Conservation (phyloP, 768 basidiomycete species). For the Macrolepiota dolichaula region DNA sequence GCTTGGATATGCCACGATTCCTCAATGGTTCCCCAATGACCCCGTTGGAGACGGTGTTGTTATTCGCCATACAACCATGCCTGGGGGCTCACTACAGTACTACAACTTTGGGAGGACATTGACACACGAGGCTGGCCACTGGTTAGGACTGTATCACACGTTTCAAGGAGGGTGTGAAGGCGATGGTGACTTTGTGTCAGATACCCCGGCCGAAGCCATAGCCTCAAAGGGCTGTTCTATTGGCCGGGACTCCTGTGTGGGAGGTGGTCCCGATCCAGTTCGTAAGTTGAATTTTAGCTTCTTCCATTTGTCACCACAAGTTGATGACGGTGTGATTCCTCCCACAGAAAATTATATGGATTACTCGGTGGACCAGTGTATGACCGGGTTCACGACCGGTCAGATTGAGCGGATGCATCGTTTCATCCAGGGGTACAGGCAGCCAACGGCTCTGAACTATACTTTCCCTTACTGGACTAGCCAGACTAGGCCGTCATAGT, state of each 20-base stretch:
- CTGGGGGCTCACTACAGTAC: slow-evolving; percentile 34
- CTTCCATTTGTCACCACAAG: not conserved
- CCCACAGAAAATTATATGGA: slow-evolving; percentile 43
- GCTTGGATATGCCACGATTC: slow-evolving; percentile 49
- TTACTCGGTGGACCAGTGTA: slow-evolving; percentile 43
- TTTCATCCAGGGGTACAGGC: slow-evolving; percentile 13
- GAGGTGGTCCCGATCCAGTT: slow-evolving; percentile 34
- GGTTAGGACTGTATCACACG: slow-evolving; percentile 47
- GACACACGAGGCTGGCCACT: slow-evolving; percentile 50
- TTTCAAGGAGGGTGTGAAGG: slow-evolving; percentile 35
- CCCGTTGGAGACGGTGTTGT: slow-evolving; percentile 46
- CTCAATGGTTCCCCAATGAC: slow-evolving; percentile 30
- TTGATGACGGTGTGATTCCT: not conserved
- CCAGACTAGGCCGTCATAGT: not conserved
- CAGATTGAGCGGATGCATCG: slow-evolving; percentile 35
- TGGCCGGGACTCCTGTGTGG: slow-evolving; percentile 28
- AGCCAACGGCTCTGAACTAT: not conserved
- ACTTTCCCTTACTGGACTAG: slow-evolving; percentile 1
- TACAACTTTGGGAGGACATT: slow-evolving; percentile 44
- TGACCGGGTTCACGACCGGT: slow-evolving; percentile 41
- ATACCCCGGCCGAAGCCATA: slow-evolving; percentile 37
- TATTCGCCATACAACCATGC: slow-evolving; percentile 31
- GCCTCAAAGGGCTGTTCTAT: slow-evolving; percentile 35
- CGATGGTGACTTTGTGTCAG: slow-evolving; percentile 37
- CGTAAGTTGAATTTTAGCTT: slow-evolving; percentile 23